Evolutionary conservation across 2,329 filamentous ascomycete genomes (phyloP).

Genomic region (Neurospora crassa): DNA sequence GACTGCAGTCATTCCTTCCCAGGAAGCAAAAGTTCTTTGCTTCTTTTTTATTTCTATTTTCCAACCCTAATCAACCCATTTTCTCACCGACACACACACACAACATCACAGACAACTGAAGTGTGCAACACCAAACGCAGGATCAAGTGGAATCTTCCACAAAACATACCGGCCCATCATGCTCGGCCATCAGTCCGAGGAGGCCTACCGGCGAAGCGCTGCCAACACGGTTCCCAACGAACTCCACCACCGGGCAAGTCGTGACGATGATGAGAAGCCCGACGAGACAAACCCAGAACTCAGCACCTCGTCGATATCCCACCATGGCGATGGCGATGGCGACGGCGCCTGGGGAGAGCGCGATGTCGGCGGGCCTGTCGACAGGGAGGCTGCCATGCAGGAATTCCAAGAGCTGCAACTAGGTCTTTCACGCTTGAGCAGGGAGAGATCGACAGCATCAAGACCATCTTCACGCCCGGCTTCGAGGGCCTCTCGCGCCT

Average conservation of each 20-base stretch:
- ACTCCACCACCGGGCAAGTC: constrained; percentile 13
- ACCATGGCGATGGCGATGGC: constrained; percentile 2
- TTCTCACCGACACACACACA: background rate
- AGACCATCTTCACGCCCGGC: background rate
- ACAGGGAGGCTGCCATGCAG: constrained; percentile 15
- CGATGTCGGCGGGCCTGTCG: constrained; percentile 17
- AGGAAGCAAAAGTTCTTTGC: background rate
- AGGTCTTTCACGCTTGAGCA: constrained; percentile 10
- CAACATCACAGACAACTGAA: background rate
- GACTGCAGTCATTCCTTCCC: background rate
- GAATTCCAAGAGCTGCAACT: constrained; percentile 17
- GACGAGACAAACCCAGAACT: background rate
- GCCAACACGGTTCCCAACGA: constrained; percentile 10
- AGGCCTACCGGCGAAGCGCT: constrained; percentile 13
- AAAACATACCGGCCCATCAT: constrained; percentile 2
- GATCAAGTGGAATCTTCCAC: background rate
- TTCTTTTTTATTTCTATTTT: background rate
- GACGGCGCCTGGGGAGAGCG: constrained; percentile 16
- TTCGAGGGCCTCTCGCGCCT: background rate
- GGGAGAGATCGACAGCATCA: background rate
- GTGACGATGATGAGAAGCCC: constrained; percentile 1
- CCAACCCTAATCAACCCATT: background rate
- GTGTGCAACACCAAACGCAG: background rate
- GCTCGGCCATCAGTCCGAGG: constrained; percentile 15
- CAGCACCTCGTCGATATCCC: background rate